Percentiles rank a stretch among this genome's conserved stretches.
Evolutionary conservation across 2,329 filamentous ascomycete species (phyloP).

Genomic region (Ustulina deusta): DNA sequence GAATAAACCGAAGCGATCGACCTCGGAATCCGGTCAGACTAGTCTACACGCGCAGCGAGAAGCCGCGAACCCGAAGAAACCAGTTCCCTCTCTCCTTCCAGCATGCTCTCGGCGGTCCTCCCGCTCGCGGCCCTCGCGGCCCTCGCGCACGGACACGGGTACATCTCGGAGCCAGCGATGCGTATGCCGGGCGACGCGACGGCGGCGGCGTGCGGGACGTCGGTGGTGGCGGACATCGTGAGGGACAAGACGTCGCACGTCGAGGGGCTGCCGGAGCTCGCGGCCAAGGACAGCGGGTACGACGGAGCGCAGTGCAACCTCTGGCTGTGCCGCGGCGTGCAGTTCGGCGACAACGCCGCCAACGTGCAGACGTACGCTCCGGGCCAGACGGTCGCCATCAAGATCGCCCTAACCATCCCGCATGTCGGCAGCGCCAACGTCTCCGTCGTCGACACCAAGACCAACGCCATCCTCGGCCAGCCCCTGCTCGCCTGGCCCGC

Average conservation of each 20-base stretch:
- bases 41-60: no score
- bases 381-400: slow-evolving; percentile 58
- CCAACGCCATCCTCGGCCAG: slow-evolving; percentile 54
- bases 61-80: no score
- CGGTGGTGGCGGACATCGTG: slow-evolving; percentile 45
- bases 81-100: slow-evolving; percentile 9
- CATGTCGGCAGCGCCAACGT: slow-evolving; percentile 63
- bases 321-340: slow-evolving; percentile 56
- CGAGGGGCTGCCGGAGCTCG: slow-evolving; percentile 50
- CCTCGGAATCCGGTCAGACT: not conserved
- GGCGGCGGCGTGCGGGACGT: slow-evolving; percentile 44
- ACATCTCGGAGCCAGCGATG: slow-evolving; percentile 44
- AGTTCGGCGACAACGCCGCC: slow-evolving; percentile 55
- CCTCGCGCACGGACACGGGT: slow-evolving; percentile 46
- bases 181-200: slow-evolving; percentile 45
- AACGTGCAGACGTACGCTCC: slow-evolving; percentile 55
- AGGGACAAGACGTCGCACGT: slow-evolving; percentile 50
- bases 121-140: slow-evolving; percentile 41
- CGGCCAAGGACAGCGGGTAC: slow-evolving; percentile 44
- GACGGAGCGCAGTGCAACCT: slow-evolving; percentile 51
- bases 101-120: slow-evolving; percentile 43
- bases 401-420: slow-evolving; percentile 59
- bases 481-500: slow-evolving; percentile 49
- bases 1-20: not conserved
- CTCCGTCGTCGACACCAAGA: slow-evolving; percentile 60